Base-by-base conservation (phyloP, 305 asterid genomes). In the Salvia sclarea region DNA sequence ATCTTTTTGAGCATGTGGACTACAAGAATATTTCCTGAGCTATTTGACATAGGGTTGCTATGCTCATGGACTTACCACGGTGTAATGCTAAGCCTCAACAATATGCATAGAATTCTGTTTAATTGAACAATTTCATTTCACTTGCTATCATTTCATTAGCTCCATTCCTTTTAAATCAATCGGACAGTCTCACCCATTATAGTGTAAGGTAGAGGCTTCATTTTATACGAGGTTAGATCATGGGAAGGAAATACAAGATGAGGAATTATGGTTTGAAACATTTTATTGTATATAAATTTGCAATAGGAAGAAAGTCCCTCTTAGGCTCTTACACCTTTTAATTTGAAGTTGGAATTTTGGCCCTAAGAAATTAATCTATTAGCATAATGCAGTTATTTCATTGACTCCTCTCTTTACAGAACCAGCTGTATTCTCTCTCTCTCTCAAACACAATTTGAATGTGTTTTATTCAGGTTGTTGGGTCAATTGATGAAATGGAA, bases 401-500 rank as follows among this genome's bases (percentile, higher is more conserved):
- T 61, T 35, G 16, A 12, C 13, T 45, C 49, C 38, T 48, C 21
- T 38, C 14, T 50, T 6, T 33, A 49, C 64, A 41, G 41, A 53
- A 24, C 45, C 47, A 44, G 22, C 49, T 18, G 53, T 6, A 49
- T 61, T 14, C 20, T 25, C 13, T 2, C 17, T 55, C 66, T 49
- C 64, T 67, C 44, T 9, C n/a, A 38, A 3, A 38, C 62, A 64
- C 17, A 60, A 31, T 22, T 13, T 69, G 41, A 50, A 40, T 31
- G 20, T 78, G 66, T 49, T 52, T 20, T 44, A 70, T 53, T 64
- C 54, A 94, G 98, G 95, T 86, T 73, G 93, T 94, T 40, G 98
- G 97, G 77, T 85, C 90, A 43, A 76, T 87, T 78, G 96, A 94
- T 78, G 91, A 85, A 86, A 89, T 94, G 98, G 98, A 91, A 72